Evolutionary conservation across 768 basidiomycete genomes (phyloP).

Genomic region (Lactifluus subvellereus): DNA sequence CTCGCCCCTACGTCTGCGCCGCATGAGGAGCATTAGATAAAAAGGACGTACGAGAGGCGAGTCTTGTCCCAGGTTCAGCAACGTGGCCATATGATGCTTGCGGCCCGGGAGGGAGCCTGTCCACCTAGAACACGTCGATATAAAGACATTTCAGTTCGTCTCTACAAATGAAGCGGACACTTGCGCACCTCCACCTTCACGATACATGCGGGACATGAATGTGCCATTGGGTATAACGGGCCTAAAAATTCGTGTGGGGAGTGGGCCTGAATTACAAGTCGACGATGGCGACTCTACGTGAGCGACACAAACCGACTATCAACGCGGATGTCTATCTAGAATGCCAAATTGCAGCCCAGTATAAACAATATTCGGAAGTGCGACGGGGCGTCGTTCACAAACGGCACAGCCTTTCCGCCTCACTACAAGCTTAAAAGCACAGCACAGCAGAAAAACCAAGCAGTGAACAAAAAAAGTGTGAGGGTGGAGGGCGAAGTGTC

Average conservation of each 20-base stretch:
- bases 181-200: constrained; percentile 15
- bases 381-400: not conserved
- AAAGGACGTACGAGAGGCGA: too few relatives aligned
- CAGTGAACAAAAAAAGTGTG: not conserved
- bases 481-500: not conserved
- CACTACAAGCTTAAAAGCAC: not conserved
- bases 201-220: not conserved
- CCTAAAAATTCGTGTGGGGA: not conserved
- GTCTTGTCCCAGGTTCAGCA: too few relatives aligned
- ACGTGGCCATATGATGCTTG: too few relatives aligned
- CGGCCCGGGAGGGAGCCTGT: not conserved
- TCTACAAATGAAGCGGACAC: not conserved
- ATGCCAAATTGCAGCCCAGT: not conserved
- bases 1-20: too few relatives aligned
- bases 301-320: constrained; percentile 8
- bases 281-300: constrained; percentile 5
- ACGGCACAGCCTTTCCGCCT: not conserved
- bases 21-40: too few relatives aligned
- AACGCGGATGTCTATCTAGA: constrained; percentile 13
- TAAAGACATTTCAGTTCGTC: not conserved
- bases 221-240: not conserved
- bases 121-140: not conserved
- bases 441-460: constrained; percentile 6
- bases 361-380: not conserved
- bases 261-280: constrained; percentile 9